Evolutionary conservation across 495 filamentous ascomycete genomes (phyloP).

Genomic region (Daldinia concentrica): DNA sequence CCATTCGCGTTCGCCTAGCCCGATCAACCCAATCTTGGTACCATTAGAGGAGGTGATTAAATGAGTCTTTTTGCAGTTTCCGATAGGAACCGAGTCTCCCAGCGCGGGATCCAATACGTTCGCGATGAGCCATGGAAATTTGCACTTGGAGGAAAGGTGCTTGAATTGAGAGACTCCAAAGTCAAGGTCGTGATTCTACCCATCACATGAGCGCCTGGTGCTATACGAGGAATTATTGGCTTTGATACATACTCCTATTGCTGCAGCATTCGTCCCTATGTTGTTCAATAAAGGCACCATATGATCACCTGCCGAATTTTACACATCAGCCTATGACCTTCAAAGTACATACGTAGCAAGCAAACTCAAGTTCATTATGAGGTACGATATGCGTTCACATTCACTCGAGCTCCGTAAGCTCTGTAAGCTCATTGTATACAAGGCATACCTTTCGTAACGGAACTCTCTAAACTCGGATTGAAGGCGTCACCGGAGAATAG

Average conservation of each 20-base stretch:
- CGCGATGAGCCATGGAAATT: conserved; percentile 89
- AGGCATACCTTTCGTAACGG: conserved; percentile 77
- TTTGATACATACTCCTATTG: conserved; percentile 70
- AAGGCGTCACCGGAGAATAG: conserved; percentile 93
- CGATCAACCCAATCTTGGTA: conserved; percentile 85
- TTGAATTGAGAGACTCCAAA: conserved; percentile 86
- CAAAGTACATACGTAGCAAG: not conserved
- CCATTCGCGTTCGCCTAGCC: conserved; percentile 80
- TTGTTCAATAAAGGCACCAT: conserved; percentile 89
- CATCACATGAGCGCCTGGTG: conserved; percentile 35
- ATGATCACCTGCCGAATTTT: conserved; percentile 63
- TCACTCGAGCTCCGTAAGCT: not conserved
- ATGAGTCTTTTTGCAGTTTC: conserved; percentile 71
- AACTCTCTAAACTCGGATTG: conserved; percentile 87
- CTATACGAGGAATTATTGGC: not conserved
- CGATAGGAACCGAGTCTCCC: conserved; percentile 72
- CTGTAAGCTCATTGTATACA: not conserved
- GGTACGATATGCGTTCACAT: not conserved
- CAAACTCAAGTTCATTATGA: not conserved
- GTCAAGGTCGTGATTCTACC: conserved; percentile 87
- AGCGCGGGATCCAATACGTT: conserved; percentile 72
- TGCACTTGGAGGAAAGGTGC: conserved; percentile 75
- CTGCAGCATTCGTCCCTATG: conserved; percentile 80
- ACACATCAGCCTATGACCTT: conserved; percentile 16
- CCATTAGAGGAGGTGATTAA: conserved; percentile 83